These are phyloP conservation scores for Aspergillus udagawae DNA, from an alignment of 2,329 filamentous ascomycete genomes.

Conservation along the genomic window DNA sequence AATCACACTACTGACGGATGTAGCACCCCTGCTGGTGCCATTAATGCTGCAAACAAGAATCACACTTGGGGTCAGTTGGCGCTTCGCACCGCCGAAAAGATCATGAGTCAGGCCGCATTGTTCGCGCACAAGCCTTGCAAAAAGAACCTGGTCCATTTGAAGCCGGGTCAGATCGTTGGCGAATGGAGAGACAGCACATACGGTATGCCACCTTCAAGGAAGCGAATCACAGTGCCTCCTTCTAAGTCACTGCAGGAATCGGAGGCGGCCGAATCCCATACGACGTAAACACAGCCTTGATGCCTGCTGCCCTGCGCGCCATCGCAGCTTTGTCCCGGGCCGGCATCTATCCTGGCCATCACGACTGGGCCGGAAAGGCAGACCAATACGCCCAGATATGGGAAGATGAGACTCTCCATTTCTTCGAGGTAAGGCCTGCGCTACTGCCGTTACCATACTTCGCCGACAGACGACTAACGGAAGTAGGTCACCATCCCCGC, in stretches of 20 bases:
- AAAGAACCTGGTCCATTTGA: not conserved
- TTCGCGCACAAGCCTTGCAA: not conserved
- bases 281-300: conserved; percentile 61
- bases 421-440: not conserved
- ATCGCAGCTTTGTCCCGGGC: conserved; percentile 51
- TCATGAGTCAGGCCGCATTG: not conserved
- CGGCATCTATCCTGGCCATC: conserved; percentile 49
- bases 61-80: not conserved
- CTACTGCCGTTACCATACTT: too few relatives aligned
- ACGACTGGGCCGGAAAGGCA: not conserved
- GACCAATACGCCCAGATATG: not conserved
- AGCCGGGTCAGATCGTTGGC: not conserved
- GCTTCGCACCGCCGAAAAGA: not conserved
- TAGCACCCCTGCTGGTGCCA: not conserved
- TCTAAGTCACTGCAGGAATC: not conserved
- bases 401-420: not conserved
- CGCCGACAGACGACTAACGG: not conserved
- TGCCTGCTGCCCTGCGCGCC: conserved; percentile 57
- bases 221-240: not conserved
- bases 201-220: not conserved
- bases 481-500: not conserved
- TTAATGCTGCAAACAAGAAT: not conserved
- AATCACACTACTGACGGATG: not conserved
- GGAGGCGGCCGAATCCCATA: conserved; percentile 59
- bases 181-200: not conserved